Conservation (phyloP, 2,329 filamentous ascomycete species). For the Drechslerella dactyloides region DNA sequence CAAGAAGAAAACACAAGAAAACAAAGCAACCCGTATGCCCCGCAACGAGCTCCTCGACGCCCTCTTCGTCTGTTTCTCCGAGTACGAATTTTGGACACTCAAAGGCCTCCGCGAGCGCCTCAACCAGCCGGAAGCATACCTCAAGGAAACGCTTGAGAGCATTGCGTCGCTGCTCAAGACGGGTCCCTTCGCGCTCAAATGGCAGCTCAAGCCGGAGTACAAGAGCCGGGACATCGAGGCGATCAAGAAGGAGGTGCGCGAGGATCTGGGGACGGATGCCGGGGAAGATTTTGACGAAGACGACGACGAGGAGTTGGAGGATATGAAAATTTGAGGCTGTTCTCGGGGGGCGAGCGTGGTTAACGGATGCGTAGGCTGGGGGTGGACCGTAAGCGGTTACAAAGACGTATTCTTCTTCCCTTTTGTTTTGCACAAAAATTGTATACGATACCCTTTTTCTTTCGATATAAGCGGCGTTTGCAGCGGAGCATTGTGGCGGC, state of each 20-base stretch:
- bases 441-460: constrained; percentile 33
- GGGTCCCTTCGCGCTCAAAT: constrained; percentile 83
- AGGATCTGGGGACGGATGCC: constrained; percentile 62
- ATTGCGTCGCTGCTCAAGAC: constrained; percentile 82
- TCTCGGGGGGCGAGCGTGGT: no score
- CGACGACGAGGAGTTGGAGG: constrained; percentile 62
- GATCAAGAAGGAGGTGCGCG: constrained; percentile 61
- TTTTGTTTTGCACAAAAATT: no score
- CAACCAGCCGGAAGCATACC: constrained; percentile 88
- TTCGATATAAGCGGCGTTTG: constrained; percentile 26
- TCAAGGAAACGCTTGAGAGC: constrained; percentile 82
- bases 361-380: no score
- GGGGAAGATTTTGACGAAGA: constrained; percentile 60
- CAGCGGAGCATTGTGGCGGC: constrained; percentile 31
- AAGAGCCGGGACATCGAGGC: constrained; percentile 62
- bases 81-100: constrained; percentile 93
- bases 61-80: constrained; percentile 81
- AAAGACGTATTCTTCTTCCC: no score
- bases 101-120: constrained; percentile 78
- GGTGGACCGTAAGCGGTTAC: no score
- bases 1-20: constrained; percentile 71
- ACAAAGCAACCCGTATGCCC: constrained; percentile 88
- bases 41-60: constrained; percentile 85
- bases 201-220: constrained; percentile 78
- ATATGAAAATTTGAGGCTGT: constrained; percentile 55